Conservation (phyloP, 2,329 filamentous ascomycete genomes). For the Paracorniculantispora psalliotae region DNA sequence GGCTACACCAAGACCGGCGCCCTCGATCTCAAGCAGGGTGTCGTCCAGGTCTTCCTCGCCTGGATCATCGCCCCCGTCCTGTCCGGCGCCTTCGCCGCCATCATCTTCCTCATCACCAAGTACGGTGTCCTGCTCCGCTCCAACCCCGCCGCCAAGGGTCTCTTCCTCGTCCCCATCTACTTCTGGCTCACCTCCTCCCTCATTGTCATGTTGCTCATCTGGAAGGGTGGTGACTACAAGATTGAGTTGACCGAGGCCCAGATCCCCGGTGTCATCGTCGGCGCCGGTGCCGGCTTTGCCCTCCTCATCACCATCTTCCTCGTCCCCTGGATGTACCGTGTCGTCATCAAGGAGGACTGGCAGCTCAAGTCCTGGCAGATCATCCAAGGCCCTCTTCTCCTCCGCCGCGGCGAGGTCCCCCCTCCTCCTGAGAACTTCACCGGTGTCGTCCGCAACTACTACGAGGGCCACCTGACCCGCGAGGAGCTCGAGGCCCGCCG, state of each 20-base stretch:
- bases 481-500: slow-evolving; percentile 45
- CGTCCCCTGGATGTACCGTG: slow-evolving; percentile 54
- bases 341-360: slow-evolving; percentile 57
- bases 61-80: slow-evolving; percentile 57
- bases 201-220: slow-evolving; percentile 57
- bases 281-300: slow-evolving; percentile 45
- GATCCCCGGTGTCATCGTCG: slow-evolving; percentile 50
- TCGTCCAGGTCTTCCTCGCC: slow-evolving; percentile 56
- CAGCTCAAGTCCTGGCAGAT: slow-evolving; percentile 52
- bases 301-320: slow-evolving; percentile 48
- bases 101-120: slow-evolving; percentile 53
- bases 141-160: slow-evolving; percentile 49
- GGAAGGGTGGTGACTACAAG: slow-evolving; percentile 43
- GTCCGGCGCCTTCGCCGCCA: slow-evolving; percentile 46
- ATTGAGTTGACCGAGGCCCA: slow-evolving; percentile 44
- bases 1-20: slow-evolving; percentile 35
- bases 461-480: slow-evolving; percentile 49
- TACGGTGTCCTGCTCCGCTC: slow-evolving; percentile 49
- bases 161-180: slow-evolving; percentile 50
- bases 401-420: slow-evolving; percentile 37
- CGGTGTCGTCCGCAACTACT: slow-evolving; percentile 47
- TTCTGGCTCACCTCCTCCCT: slow-evolving; percentile 51
- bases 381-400: slow-evolving; percentile 47
- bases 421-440: slow-evolving; percentile 38
- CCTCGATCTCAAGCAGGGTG: slow-evolving; percentile 39